These are phyloP conservation scores for Amanita exitialis DNA, from an alignment of 768 basidiomycete species.

Conservation along the genomic window DNA sequence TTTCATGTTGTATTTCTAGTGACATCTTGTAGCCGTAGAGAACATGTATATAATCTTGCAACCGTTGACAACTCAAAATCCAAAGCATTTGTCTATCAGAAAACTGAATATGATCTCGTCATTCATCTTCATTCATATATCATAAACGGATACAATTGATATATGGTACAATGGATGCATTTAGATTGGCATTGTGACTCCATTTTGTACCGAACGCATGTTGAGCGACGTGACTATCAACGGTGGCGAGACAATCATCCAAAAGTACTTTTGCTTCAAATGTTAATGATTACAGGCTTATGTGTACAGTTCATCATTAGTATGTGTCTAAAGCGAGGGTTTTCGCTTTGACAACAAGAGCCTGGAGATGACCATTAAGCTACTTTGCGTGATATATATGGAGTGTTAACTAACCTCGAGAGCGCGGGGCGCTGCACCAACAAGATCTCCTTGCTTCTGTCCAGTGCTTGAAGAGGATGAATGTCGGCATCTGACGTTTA, in stretches of 20 bases:
- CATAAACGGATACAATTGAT: too few species aligned
- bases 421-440: conserved; percentile 35
- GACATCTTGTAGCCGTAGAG: background rate
- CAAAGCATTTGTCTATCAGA: background rate
- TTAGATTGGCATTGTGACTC: background rate
- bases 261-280: conserved; percentile 48
- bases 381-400: too few species aligned
- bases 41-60: background rate
- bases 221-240: conserved; percentile 81
- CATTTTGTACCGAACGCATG: conserved; percentile 75
- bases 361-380: too few species aligned
- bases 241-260: conserved; percentile 84
- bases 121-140: too few species aligned
- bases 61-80: background rate
- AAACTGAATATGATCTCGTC: background rate
- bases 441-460: conserved; percentile 22
- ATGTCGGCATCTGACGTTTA: conserved; percentile 31
- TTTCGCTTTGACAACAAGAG: too few species aligned
- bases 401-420: conserved; percentile 26
- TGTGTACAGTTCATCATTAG: too few species aligned
- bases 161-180: conserved; percentile 22
- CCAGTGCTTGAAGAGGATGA: conserved; percentile 27
- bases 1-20: background rate
- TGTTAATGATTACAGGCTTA: conserved; percentile 3
- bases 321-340: too few species aligned